These are phyloP conservation scores for Trichoderma harzianum DNA, from an alignment of 2,329 filamentous ascomycete species.

Conservation along the genomic window DNA sequence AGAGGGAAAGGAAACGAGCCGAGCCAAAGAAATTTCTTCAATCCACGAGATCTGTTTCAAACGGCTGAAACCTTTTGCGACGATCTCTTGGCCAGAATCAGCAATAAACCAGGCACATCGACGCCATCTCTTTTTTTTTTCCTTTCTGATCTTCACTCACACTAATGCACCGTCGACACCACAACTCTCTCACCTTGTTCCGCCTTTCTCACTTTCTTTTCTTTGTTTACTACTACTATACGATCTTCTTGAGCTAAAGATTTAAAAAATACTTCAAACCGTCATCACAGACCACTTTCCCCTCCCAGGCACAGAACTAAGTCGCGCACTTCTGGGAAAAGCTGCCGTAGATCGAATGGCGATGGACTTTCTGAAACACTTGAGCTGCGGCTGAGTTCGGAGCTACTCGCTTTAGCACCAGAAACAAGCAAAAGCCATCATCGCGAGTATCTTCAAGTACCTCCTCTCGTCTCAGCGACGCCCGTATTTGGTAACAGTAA, in stretches of 20 bases:
- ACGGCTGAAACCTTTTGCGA: neutral
- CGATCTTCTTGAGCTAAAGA: neutral
- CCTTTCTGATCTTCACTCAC: neutral
- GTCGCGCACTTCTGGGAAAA: neutral
- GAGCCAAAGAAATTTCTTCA: neutral
- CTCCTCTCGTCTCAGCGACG: neutral
- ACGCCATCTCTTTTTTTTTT: neutral
- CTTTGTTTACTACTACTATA: neutral
- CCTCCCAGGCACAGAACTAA: neutral
- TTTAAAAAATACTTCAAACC: neutral
- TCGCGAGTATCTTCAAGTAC: neutral
- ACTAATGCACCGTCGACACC: neutral
- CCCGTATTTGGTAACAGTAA: neutral
- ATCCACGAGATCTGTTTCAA: neutral
- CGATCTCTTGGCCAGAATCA: neutral
- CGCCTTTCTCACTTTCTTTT: neutral
- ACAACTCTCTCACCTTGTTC: neutral
- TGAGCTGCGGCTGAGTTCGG: conserved; percentile 6
- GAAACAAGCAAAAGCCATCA: neutral
- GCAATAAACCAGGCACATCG: neutral
- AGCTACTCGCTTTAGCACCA: neutral
- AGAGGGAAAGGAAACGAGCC: neutral
- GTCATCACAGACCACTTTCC: neutral
- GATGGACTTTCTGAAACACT: neutral
- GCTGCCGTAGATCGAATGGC: neutral